These are phyloP conservation scores for Mycena latifolia DNA, from an alignment of 768 basidiomycete genomes.

Conservation along the genomic window DNA sequence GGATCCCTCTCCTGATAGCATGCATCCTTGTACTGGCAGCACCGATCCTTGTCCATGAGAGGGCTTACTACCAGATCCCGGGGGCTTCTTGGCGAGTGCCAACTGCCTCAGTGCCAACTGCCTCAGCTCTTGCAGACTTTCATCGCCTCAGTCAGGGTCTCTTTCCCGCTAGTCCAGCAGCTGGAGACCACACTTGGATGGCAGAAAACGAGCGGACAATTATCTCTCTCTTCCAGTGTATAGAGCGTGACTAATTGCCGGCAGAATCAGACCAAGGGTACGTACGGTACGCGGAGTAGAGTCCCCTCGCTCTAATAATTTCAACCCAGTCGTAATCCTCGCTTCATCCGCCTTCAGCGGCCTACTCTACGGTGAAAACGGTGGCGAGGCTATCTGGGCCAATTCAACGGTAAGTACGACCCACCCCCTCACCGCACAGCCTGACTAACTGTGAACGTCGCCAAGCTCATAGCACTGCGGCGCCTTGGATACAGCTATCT, in stretches of 20 bases:
- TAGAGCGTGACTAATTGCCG: slow-evolving; percentile 44
- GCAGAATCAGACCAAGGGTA: slow-evolving; percentile 47
- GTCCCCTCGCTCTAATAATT: not conserved
- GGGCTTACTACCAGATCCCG: not conserved
- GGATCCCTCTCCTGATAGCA: not conserved
- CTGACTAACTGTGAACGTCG: not conserved
- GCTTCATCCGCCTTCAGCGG: slow-evolving; percentile 45
- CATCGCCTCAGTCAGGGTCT: not conserved
- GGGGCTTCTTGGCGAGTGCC: not conserved
- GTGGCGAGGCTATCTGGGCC: slow-evolving; percentile 50
- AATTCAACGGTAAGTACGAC: slow-evolving; percentile 39
- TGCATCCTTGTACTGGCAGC: slow-evolving; percentile 4
- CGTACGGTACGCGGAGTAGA: slow-evolving; percentile 6
- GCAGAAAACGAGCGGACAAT: slow-evolving; percentile 27
- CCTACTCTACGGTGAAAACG: slow-evolving; percentile 39
- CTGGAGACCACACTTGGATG: slow-evolving; percentile 22
- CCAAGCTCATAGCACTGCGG: slow-evolving; percentile 39
- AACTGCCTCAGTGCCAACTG: not conserved
- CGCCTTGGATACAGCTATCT: slow-evolving; percentile 35
- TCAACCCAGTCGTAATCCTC: slow-evolving; percentile 47
- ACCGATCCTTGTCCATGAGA: not conserved
- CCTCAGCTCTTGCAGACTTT: not conserved
- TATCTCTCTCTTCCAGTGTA: slow-evolving; percentile 34
- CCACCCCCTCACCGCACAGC: too few species aligned
- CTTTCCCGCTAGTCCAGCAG: not conserved